These are phyloP conservation scores for Usnea hakonensis DNA, from an alignment of 495 filamentous ascomycete species.

Conservation along the genomic window DNA sequence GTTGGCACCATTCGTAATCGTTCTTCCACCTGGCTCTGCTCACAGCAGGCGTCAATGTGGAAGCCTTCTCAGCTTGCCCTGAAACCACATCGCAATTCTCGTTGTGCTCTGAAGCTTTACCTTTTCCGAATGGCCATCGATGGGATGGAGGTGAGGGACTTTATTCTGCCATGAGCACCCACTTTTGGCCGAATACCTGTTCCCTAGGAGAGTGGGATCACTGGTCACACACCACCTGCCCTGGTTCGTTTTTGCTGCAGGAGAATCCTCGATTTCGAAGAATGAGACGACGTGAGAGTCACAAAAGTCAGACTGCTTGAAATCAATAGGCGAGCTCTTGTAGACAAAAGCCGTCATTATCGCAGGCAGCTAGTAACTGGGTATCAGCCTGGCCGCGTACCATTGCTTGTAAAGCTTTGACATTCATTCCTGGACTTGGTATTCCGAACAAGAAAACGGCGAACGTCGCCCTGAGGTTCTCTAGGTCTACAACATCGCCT, in stretches of 20 bases:
- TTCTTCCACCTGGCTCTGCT: not conserved
- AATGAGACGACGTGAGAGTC: not conserved
- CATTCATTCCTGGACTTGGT: too few species aligned
- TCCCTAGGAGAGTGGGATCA: not conserved
- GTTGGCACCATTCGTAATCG: too few species aligned
- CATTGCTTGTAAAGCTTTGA: not conserved
- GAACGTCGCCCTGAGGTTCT: too few species aligned
- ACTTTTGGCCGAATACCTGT: not conserved
- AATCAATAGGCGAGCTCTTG: not conserved
- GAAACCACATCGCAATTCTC: not conserved
- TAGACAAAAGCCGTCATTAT: not conserved
- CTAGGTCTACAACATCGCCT: too few species aligned
- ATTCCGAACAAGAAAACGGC: too few species aligned
- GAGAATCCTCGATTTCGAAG: not conserved
- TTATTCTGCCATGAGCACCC: not conserved
- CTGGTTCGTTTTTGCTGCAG: not conserved
- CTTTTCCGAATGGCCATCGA: not conserved
- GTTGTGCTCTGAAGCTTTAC: not conserved
- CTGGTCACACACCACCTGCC: not conserved
- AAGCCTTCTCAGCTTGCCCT: not conserved
- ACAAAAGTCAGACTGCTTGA: not conserved
- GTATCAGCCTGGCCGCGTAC: not conserved
- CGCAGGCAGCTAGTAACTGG: not conserved
- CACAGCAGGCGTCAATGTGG: not conserved
- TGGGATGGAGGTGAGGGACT: not conserved